These are phyloP conservation scores for Micractinium sp. DNA, from an alignment of 139 green algal species.

Conservation along the genomic window DNA sequence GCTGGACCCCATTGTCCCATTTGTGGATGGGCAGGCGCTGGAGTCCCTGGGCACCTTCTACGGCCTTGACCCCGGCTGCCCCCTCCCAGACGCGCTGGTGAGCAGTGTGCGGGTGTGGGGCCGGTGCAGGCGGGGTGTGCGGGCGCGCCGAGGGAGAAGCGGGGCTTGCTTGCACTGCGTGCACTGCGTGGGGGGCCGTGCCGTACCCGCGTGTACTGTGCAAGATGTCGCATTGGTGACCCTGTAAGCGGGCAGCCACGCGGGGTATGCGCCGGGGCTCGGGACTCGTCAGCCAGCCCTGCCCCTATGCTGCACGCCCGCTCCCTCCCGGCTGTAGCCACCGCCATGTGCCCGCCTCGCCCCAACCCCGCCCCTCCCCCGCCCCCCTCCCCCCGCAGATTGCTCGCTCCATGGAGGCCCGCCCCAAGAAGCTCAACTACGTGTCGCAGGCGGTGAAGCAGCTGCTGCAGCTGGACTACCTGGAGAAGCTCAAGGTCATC, in stretches of 20 bases:
- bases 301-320: background rate
- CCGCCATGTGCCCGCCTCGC: background rate
- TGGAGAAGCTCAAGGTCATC: slow-evolving; percentile 80
- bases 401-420: slow-evolving; percentile 21
- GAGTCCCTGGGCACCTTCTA: slow-evolving; percentile 73
- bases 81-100: slow-evolving; percentile 27
- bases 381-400: slow-evolving; percentile 8
- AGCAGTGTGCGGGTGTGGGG: background rate
- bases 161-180: background rate
- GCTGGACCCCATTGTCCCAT: slow-evolving; percentile 70
- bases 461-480: slow-evolving; percentile 73
- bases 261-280: too few relatives aligned
- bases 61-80: slow-evolving; percentile 59
- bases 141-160: too few relatives aligned
- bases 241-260: too few relatives aligned
- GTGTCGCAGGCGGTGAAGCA: slow-evolving; percentile 50
- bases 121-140: too few relatives aligned
- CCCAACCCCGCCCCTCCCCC: background rate
- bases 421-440: slow-evolving; percentile 56
- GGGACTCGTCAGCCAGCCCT: background rate
- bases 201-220: too few relatives aligned
- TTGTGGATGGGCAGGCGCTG: slow-evolving; percentile 51
- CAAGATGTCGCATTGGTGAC: too few relatives aligned
- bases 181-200: background rate
- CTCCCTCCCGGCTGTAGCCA: background rate